A percentile compares a stretch with the other conserved stretches of the same genome.
Conservation (phyloP, 2,329 filamentous ascomycete genomes). For the Xenosphaeropsis pyriputrescens region DNA sequence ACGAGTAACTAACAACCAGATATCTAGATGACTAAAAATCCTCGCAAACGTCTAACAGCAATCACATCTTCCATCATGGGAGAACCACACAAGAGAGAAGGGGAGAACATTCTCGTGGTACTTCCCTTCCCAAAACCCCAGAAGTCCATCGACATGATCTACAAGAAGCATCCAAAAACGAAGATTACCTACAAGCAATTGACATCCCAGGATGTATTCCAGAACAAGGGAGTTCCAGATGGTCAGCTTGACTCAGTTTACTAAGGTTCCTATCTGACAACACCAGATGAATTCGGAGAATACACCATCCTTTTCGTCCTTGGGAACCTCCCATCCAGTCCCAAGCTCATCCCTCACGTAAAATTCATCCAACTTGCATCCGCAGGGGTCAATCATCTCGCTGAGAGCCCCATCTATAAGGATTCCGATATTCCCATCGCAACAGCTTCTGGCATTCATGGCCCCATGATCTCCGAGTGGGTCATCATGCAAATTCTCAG, state of each 20-base stretch:
- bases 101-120: conserved; percentile 25
- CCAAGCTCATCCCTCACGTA: conserved; percentile 14
- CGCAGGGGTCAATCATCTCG: conserved; percentile 18
- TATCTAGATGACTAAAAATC: too few species aligned
- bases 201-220: conserved; percentile 8
- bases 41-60: not conserved
- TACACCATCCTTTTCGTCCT: conserved; percentile 19
- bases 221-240: conserved; percentile 6
- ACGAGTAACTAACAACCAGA: too few species aligned
- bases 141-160: conserved; percentile 21
- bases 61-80: conserved; percentile 23
- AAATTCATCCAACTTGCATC: conserved; percentile 20
- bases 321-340: conserved; percentile 11
- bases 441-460: conserved; percentile 20
- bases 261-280: not conserved
- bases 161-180: conserved; percentile 26
- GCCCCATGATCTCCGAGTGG: conserved; percentile 53
- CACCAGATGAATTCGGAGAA: conserved; percentile 11
- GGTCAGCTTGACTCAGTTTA: conserved; percentile 2
- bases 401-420: conserved; percentile 15
- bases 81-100: conserved; percentile 20
- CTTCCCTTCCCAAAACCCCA: conserved; percentile 26
- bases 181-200: conserved; percentile 25
- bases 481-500: conserved; percentile 45
- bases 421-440: conserved; percentile 19